A percentile compares a stretch with the other conserved stretches of the same genome.
These are phyloP conservation scores for Pinus tabuliformis DNA, from an alignment of 75 land plant species.

Conservation along the genomic window DNA sequence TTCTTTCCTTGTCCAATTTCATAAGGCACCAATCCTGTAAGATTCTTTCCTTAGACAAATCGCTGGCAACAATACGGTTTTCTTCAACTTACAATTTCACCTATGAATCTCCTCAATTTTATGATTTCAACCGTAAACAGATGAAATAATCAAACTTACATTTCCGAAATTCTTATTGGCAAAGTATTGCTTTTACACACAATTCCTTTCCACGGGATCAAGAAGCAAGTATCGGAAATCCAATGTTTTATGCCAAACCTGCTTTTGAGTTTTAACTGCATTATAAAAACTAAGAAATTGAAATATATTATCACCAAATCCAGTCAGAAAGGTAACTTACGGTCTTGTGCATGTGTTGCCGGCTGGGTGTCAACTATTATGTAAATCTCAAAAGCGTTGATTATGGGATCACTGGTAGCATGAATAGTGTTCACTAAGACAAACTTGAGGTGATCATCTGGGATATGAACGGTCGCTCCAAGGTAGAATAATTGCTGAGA, in stretches of 20 bases:
- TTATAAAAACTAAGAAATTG: no score
- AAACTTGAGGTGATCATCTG: no score
- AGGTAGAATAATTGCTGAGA: no score
- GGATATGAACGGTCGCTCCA: no score
- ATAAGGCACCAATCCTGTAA: no score
- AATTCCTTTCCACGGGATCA: background rate
- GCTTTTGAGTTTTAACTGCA: background rate
- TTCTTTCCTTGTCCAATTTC: no score
- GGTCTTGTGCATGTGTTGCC: background rate
- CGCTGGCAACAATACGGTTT: background rate
- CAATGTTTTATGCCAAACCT: background rate
- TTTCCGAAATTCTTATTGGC: background rate
- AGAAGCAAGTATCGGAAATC: background rate
- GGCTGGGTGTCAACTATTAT: background rate
- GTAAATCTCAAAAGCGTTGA: conserved; percentile 1
- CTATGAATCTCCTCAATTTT: background rate
- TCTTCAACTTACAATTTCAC: background rate
- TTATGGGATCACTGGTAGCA: background rate
- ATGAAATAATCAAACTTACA: background rate
- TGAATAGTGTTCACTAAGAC: no score
- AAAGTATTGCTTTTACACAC: background rate
- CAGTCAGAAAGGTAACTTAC: background rate
- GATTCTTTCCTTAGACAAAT: no score
- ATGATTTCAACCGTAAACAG: background rate
- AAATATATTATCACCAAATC: no score